Percentiles rank a stretch among this genome's conserved stretches.
phyloP scores from a whole-genome alignment of 495 filamentous ascomycete genomes.

The Tuber aestivum region DNA sequence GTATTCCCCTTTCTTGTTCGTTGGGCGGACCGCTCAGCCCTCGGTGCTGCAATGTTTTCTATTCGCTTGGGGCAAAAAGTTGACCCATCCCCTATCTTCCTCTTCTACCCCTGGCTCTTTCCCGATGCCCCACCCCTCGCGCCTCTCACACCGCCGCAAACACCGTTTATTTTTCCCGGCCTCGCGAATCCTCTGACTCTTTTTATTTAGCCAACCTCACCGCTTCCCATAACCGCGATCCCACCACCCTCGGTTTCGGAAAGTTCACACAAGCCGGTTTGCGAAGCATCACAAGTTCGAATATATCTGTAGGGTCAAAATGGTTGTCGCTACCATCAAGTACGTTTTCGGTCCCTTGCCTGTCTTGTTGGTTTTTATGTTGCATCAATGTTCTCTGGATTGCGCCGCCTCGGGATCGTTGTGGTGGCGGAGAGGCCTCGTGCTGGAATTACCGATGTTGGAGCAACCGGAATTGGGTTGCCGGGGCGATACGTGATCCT shows the following conservation, averaged over 20 bases:
- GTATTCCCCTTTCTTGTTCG: neutral
- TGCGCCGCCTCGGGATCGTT: neutral
- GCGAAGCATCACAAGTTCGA: slow-evolving; percentile 15
- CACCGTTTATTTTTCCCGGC: slow-evolving; percentile 7
- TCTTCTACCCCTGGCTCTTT: neutral
- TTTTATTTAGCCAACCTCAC: slow-evolving; percentile 18
- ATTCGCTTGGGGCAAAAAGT: neutral
- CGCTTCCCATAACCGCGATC: slow-evolving; percentile 20
- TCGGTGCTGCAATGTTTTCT: neutral
- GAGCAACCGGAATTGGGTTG: neutral
- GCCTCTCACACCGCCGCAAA: slow-evolving; percentile 12
- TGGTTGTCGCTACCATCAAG: slow-evolving; percentile 84
- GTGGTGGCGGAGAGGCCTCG: slow-evolving; percentile 3
- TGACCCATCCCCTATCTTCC: neutral
- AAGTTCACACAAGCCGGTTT: slow-evolving; percentile 12
- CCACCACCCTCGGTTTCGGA: slow-evolving; percentile 10
- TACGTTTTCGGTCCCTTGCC: slow-evolving; percentile 47
- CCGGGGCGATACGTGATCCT: neutral
- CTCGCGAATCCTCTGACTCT: slow-evolving; percentile 15
- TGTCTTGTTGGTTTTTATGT: slow-evolving; percentile 16
- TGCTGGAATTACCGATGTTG: slow-evolving; percentile 1
- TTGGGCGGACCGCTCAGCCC: neutral
- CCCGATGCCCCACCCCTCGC: neutral
- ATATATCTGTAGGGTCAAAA: slow-evolving; percentile 46
- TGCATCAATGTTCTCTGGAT: slow-evolving; percentile 9